These are phyloP conservation scores for Maudiozyma humilis DNA, from an alignment of 1,139 yeast genomes.

Conservation along the genomic window DNA sequence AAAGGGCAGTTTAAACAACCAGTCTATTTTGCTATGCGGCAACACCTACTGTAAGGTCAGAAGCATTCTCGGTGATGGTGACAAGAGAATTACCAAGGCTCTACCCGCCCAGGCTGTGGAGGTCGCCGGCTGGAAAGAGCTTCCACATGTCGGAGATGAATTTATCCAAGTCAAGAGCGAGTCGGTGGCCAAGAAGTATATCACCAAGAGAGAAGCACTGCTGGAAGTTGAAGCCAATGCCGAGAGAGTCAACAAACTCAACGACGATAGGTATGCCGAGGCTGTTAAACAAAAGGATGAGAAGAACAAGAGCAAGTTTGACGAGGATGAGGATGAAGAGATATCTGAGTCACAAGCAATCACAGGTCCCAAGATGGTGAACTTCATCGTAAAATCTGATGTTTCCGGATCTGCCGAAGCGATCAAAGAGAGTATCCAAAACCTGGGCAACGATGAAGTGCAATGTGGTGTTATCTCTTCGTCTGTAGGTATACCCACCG, in stretches of 20 bases:
- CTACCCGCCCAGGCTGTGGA: slow-evolving; percentile 90
- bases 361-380: slow-evolving; percentile 35
- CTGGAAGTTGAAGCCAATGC: slow-evolving; percentile 53
- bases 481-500: slow-evolving; percentile 83
- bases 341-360: slow-evolving; percentile 18
- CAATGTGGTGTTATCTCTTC: slow-evolving; percentile 56
- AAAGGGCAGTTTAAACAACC: slow-evolving; percentile 67
- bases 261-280: slow-evolving; percentile 37
- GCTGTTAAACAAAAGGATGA: slow-evolving; percentile 27
- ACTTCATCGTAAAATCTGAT: slow-evolving; percentile 78
- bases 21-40: slow-evolving; percentile 74
- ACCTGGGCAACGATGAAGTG: slow-evolving; percentile 82
- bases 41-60: slow-evolving; percentile 78
- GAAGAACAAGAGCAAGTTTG: slow-evolving; percentile 40
- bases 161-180: slow-evolving; percentile 72
- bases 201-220: slow-evolving; percentile 52
- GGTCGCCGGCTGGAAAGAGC: slow-evolving; percentile 87
- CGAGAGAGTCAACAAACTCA: slow-evolving; percentile 61
- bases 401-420: slow-evolving; percentile 69
- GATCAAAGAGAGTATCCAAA: slow-evolving; percentile 63
- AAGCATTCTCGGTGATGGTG: slow-evolving; percentile 70
- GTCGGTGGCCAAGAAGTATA: slow-evolving; percentile 64
- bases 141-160: slow-evolving; percentile 88
- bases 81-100: slow-evolving; percentile 56
- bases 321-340: slow-evolving; percentile 22